Evolutionary conservation across 75 land plant species (phyloP), one percentile per base, ranked within the genome.

Genomic region (Cunninghamia lanceolata): DNA sequence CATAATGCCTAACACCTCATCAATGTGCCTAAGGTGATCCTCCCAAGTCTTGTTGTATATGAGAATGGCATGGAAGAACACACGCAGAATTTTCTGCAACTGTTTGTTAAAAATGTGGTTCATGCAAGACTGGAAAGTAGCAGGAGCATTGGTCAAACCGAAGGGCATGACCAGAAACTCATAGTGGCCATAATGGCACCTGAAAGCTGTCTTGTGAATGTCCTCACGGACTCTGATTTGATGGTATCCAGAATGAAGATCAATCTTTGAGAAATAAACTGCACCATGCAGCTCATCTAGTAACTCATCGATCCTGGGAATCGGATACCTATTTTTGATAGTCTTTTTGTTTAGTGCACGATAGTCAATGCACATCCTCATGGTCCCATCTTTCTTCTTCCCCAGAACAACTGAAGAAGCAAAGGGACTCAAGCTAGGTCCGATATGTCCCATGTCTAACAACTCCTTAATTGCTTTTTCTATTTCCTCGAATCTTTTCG

Each of bases 111-210:
- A 63, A 0, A 63, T 63, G 2, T 63, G 68, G 25, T 63, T 63
- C 68, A 63, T 63, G 68, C 68, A 63, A 4, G 68, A 63, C 4
- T 63, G 28, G 3, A 84, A 84, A 9, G 85, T 84, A 17, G 70
- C 70, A 21, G 35, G 85, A 3, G 85, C 71, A 59, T 84, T 54
- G 36, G 68, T 53, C 9, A 84, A 66, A 15, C 85, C 66, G n/a
- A 84, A 84, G 0, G 59, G 85, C 38, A 84, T 53, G 14, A 84
- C 66, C 59, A 56, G 59, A 59, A 84, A 84, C 68, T 84, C 85
- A n/a, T 84, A 84, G 3, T 84, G 70, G 59, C n/a, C 85, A 84
- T 84, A 84, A 15, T 66, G 47, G 4, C 42, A 36, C 4, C 30
- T 52, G 40, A 84, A 84, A 9, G 85, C 68, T 4, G 40, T 84